Percentiles rank a stretch among this genome's conserved stretches.
phyloP scores from a whole-genome alignment of 2,329 filamentous ascomycete species.

The Colletotrichum sp. region DNA sequence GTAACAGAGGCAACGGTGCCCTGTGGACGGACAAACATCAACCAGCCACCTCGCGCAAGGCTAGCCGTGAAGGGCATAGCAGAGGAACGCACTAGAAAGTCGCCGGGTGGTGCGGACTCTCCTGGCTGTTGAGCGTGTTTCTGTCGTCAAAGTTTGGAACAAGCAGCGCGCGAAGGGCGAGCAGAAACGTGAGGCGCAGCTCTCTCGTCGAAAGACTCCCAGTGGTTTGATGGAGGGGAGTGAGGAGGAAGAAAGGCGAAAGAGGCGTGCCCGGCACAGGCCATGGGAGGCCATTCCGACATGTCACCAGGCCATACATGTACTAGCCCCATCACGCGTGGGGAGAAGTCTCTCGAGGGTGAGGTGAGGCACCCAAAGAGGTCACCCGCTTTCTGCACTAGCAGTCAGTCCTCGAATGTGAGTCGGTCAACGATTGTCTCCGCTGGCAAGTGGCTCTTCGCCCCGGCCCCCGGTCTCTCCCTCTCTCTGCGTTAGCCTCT shows the following conservation, averaged over 20 bases:
- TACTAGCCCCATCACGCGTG: not conserved
- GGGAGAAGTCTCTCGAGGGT: not conserved
- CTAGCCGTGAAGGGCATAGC: not conserved
- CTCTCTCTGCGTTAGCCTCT: not conserved
- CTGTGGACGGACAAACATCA: not conserved
- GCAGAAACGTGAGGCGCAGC: not conserved
- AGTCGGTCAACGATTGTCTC: not conserved
- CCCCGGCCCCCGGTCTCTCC: not conserved
- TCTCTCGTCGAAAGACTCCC: not conserved
- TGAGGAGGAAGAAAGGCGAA: not conserved
- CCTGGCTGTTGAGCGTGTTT: not conserved
- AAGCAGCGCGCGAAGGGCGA: not conserved
- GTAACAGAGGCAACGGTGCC: constrained; percentile 14
- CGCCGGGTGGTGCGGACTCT: not conserved
- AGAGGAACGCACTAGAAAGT: constrained; percentile 20
- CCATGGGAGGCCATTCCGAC: not conserved
- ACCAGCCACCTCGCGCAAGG: not conserved
- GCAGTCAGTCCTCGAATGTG: not conserved
- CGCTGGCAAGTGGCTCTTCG: not conserved
- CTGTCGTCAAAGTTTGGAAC: not conserved
- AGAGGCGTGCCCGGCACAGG: not conserved
- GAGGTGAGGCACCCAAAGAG: not conserved
- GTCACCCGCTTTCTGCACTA: not conserved
- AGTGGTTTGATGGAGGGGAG: not conserved
- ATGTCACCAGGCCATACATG: not conserved